phyloP scores from a whole-genome alignment of 176 grass and related monocot genomes.

The Cocos nucifera region DNA sequence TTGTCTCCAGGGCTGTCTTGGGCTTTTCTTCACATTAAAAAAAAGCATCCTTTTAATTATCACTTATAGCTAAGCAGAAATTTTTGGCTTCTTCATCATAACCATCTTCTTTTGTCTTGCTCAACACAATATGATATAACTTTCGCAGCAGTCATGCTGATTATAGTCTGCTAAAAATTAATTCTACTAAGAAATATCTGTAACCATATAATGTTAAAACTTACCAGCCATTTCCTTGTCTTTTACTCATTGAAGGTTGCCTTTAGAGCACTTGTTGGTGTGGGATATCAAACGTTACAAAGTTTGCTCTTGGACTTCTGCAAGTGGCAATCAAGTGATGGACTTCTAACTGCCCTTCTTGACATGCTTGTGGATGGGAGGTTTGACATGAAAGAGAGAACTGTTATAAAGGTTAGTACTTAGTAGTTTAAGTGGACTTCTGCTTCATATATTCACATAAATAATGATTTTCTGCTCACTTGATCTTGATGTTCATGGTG shows the following conservation, averaged over 20 bases:
- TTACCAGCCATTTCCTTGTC: conserved; percentile 1
- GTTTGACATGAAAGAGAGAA: conserved; percentile 76
- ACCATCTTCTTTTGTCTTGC: no score
- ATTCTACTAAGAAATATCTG: no score
- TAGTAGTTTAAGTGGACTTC: conserved; percentile 14
- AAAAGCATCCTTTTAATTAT: no score
- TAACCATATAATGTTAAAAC: no score
- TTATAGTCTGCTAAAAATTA: no score
- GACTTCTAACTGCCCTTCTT: conserved; percentile 70
- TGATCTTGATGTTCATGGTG: neutral
- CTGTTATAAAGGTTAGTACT: conserved; percentile 68
- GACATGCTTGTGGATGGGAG: conserved; percentile 93
- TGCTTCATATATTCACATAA: conserved; percentile 1
- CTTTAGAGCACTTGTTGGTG: conserved; percentile 79
- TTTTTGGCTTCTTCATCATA: no score
- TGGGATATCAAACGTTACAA: conserved; percentile 87
- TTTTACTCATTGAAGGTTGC: conserved; percentile 58
- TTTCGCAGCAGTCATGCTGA: no score
- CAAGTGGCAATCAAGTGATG: conserved; percentile 74
- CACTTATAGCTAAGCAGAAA: no score
- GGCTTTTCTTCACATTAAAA: no score
- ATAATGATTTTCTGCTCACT: neutral
- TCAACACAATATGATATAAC: no score
- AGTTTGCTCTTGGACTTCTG: conserved; percentile 93
- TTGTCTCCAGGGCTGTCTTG: no score